These are phyloP conservation scores for Fraxinus sp. DNA, from an alignment of 305 asterid species.

Conservation along the genomic window DNA sequence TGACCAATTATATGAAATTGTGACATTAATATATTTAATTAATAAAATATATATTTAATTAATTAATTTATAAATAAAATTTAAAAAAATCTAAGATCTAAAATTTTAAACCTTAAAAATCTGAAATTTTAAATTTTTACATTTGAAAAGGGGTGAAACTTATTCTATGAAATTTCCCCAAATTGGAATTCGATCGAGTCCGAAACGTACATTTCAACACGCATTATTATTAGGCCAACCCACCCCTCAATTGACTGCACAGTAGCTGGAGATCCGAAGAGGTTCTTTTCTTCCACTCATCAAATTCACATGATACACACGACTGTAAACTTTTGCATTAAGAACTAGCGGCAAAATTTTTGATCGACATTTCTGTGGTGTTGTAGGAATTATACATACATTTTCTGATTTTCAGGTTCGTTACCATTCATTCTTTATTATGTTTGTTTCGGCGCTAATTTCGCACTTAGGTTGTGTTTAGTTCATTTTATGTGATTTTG, in stretches of 20 bases:
- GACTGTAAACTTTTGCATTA: neutral
- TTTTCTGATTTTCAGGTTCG: slow-evolving; percentile 26
- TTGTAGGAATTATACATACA: slow-evolving; percentile 21
- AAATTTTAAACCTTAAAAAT: no score
- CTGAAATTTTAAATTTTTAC: no score
- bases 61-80: no score
- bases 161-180: no score
- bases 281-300: neutral
- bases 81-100: no score
- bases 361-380: slow-evolving; percentile 13
- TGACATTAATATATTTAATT: no score
- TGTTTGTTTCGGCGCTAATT: slow-evolving; percentile 20
- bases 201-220: neutral
- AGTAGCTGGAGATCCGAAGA: neutral
- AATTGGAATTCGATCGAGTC: neutral
- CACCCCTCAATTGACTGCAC: neutral
- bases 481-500: neutral
- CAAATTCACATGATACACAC: neutral
- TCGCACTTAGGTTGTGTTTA: slow-evolving; percentile 3
- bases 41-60: no score
- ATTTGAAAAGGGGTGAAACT: no score
- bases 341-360: slow-evolving; percentile 21
- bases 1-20: no score
- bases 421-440: slow-evolving; percentile 3
- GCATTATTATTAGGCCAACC: neutral